Evolutionary conservation across 139 green algal species (phyloP), one percentile per base, ranked within the genome.

Genomic region (Picochlorum sp.): DNA sequence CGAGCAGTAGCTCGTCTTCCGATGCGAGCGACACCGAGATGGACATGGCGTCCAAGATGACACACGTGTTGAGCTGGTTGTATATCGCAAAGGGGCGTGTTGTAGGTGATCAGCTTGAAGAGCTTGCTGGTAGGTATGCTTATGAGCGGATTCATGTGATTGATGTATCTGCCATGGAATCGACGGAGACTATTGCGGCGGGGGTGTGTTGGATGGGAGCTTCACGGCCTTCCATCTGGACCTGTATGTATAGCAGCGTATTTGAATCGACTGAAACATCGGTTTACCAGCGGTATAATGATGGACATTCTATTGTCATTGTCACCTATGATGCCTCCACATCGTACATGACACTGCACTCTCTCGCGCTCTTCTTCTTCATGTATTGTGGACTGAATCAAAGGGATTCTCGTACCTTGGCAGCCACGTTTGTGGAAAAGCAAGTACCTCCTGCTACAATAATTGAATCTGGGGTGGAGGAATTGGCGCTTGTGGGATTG

Each of bases 391-490:
- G 34, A 41, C 2, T 41, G 10, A 41, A 41, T 41, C 34, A 41
- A 13, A 41, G 34, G 34, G 34, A 41, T 41, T 41, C 34, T 41
- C 34, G 34, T 41, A 41, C 34, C 1, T 41, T 41, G 34, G 34
- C 34, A 0, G 34, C 34, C 8, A 11, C 7, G 1, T 41, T 41
- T 14, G 34, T 41, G 6, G 34, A 41, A 41, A 41, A 41, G 34
- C 34, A 41, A 41, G 34, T 41, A 14, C 47, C 47, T 21, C n/a
- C 62, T 32, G 4, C 59, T 73, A 55, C 15, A 32, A 59, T 61
- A 7, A 47, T 89, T 24, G 68, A 78, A 57, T 65, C 49, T 11
- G 78, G 62, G n/a, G 68, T 81, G 1, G 60, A 75, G 16, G 64
- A 67, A 59, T 71, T 90, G 64, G 66, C 79, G 45, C 21, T 32